Evolutionary conservation across 2,329 filamentous ascomycete genomes (phyloP).

Genomic region (Clarireedia hainanense): DNA sequence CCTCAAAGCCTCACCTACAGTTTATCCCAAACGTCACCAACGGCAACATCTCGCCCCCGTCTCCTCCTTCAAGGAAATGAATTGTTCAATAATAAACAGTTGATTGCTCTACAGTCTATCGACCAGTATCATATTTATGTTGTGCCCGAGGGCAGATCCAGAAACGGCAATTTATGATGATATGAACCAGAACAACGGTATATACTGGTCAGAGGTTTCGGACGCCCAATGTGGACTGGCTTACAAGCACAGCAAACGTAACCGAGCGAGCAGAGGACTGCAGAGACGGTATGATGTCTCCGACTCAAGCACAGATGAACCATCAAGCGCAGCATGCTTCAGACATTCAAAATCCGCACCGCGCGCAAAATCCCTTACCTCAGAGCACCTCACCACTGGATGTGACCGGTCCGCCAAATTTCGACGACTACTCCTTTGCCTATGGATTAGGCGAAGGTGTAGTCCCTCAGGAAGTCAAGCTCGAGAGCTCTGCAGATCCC

Average conservation of each 20-base stretch:
- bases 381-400: slow-evolving; percentile 18
- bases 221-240: neutral
- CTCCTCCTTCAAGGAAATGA: neutral
- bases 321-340: slow-evolving; percentile 4
- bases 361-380: slow-evolving; percentile 2
- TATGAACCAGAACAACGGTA: neutral
- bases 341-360: neutral
- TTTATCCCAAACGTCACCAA: neutral
- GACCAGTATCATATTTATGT: neutral
- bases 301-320: neutral
- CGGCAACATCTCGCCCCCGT: neutral
- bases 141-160: neutral
- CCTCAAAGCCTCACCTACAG: neutral
- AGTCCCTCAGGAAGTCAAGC: slow-evolving; percentile 25
- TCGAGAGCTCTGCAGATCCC: slow-evolving; percentile 20
- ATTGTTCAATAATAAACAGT: neutral
- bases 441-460: slow-evolving; percentile 38
- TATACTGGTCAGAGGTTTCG: neutral
- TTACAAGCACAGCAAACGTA: neutral
- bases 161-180: neutral
- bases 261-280: neutral
- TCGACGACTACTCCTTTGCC: slow-evolving; percentile 46
- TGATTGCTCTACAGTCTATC: neutral
- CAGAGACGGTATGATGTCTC: slow-evolving; percentile 1
- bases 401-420: slow-evolving; percentile 29